Conservation (phyloP, 2,329 filamentous ascomycete species). For the Dryadomyces sulphureus region DNA sequence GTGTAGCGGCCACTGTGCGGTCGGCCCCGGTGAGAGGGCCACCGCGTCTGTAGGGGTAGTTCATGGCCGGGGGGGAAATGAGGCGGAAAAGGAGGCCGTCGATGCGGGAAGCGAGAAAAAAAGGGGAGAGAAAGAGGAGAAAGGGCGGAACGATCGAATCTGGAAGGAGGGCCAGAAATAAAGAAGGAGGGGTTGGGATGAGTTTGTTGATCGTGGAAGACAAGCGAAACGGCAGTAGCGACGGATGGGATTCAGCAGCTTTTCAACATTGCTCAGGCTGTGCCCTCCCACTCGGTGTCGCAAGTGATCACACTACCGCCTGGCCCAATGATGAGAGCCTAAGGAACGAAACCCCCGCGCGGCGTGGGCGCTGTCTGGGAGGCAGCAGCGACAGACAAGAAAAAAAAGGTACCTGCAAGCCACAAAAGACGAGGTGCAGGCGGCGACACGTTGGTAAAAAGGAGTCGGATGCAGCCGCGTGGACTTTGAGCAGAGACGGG, state of each 20-base stretch:
- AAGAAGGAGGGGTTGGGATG: background rate
- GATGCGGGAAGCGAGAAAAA: background rate
- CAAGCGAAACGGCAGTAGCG: background rate
- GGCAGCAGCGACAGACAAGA: no score
- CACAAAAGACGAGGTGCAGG: background rate
- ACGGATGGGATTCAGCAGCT: background rate
- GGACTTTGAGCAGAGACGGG: no score
- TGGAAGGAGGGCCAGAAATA: background rate
- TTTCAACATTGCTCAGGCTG: background rate
- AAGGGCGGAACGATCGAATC: background rate
- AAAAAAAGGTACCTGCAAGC: background rate
- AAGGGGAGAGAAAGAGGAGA: background rate
- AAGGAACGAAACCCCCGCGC: background rate
- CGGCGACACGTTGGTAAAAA: no score
- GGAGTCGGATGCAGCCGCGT: no score
- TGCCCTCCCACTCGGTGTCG: background rate
- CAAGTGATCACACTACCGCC: background rate
- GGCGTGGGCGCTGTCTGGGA: no score
- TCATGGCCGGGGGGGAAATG: conserved; percentile 1
- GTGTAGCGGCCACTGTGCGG: conserved; percentile 2
- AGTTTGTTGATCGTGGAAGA: background rate
- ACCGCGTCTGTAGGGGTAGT: background rate
- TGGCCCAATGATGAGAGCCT: background rate
- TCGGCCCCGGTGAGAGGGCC: conserved; percentile 6
- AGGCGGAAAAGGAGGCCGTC: background rate